phyloP scores from a whole-genome alignment of 352 stramenopile genomes.

The Discostella stelligera region DNA sequence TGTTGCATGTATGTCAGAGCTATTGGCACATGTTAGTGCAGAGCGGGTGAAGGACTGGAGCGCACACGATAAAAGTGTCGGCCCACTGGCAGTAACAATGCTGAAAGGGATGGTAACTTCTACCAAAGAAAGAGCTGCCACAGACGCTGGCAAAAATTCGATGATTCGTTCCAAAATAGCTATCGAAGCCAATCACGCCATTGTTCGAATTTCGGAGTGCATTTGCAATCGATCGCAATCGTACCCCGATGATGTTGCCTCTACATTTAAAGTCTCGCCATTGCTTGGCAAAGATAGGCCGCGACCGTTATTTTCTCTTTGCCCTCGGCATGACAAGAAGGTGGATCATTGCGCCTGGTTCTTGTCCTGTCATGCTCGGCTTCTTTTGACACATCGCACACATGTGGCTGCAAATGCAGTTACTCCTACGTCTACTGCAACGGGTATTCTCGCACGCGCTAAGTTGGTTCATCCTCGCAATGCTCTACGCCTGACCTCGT shows the following conservation, averaged over 20 bases:
- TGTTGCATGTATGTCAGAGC: conserved; percentile 42
- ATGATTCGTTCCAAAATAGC: conserved; percentile 25
- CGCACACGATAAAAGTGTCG: conserved; percentile 13
- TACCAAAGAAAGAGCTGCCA: conserved; percentile 25
- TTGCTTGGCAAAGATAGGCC: conserved; percentile 11
- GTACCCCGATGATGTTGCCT: conserved; percentile 43
- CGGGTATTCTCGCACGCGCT: not conserved
- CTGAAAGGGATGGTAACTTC: conserved; percentile 29
- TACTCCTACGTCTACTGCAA: conserved; percentile 19
- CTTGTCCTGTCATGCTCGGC: conserved; percentile 36
- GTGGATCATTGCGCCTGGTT: conserved; percentile 20
- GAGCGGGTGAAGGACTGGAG: conserved; percentile 2
- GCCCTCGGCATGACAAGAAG: not conserved
- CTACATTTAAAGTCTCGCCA: conserved; percentile 29
- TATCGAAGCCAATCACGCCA: conserved; percentile 28
- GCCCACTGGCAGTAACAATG: conserved; percentile 24
- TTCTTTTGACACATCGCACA: conserved; percentile 30
- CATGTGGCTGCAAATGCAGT: conserved; percentile 19
- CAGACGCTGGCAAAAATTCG: conserved; percentile 8
- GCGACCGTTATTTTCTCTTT: not conserved
- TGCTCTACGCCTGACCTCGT: conserved; percentile 29
- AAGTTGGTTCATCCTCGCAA: conserved; percentile 39
- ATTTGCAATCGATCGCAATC: conserved; percentile 9
- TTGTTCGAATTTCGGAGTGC: conserved; percentile 27
- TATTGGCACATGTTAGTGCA: conserved; percentile 19